phyloP scores from a whole-genome alignment of 2,329 filamentous ascomycete species.

The Pseudocercospora vitis region DNA sequence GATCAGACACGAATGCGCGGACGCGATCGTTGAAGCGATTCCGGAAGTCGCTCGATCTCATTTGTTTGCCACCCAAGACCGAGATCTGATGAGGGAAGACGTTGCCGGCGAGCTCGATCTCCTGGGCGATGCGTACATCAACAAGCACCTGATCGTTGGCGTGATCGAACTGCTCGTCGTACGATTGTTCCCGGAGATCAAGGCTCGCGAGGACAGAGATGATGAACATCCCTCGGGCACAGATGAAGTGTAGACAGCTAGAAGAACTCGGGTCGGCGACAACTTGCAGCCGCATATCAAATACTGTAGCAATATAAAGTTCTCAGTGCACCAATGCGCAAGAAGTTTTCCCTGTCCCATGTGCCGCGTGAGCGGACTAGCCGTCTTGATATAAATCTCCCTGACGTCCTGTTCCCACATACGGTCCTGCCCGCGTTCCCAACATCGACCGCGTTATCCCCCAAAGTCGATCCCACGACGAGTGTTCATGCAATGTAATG shows the following conservation, averaged over 20 bases:
- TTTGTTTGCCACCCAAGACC: constrained; percentile 45
- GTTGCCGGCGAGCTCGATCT: constrained; percentile 61
- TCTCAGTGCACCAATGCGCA: constrained; percentile 7
- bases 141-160: constrained; percentile 85
- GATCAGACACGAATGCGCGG: constrained; percentile 67
- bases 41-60: constrained; percentile 47
- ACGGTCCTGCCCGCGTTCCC: constrained; percentile 8
- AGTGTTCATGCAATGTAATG: neutral
- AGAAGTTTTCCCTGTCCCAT: neutral
- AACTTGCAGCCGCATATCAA: neutral
- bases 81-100: constrained; percentile 42
- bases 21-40: constrained; percentile 53
- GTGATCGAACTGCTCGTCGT: constrained; percentile 80
- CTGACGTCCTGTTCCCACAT: constrained; percentile 10
- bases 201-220: constrained; percentile 45
- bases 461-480: neutral
- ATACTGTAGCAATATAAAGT: neutral
- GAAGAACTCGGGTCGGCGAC: no score
- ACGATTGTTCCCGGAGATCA: constrained; percentile 79
- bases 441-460: neutral
- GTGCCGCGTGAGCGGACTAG: constrained; percentile 29
- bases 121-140: constrained; percentile 81
- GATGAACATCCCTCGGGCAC: neutral
- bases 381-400: constrained; percentile 10
- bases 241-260: neutral